Evolutionary conservation across 1,139 yeast species (phyloP).

Genomic region (Nakaseomyces glabratus): DNA sequence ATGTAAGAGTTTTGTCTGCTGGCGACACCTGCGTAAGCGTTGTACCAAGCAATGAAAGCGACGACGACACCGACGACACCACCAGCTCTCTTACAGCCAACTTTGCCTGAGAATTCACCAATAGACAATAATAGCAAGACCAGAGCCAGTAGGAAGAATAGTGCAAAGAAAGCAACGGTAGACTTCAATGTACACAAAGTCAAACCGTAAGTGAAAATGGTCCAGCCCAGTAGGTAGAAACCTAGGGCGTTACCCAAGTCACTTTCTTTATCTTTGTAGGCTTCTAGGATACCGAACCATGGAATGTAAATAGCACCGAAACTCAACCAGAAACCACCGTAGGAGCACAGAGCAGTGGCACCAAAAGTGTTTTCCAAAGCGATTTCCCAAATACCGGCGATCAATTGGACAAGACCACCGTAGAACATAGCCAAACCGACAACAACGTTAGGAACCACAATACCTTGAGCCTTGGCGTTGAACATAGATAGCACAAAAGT

Average conservation of each 20-base stretch:
- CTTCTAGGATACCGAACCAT: slow-evolving; percentile 52
- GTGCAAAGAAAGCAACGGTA: slow-evolving; percentile 53
- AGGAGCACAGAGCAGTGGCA: slow-evolving; percentile 60
- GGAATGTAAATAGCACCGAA: slow-evolving; percentile 53
- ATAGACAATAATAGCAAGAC: slow-evolving; percentile 60
- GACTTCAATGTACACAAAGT: slow-evolving; percentile 56
- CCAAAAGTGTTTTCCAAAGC: slow-evolving; percentile 67
- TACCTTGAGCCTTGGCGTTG: slow-evolving; percentile 43
- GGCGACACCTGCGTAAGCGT: slow-evolving; percentile 69
- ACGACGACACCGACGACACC: slow-evolving; percentile 62
- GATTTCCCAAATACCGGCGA: slow-evolving; percentile 55
- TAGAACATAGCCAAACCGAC: slow-evolving; percentile 75
- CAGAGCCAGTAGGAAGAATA: slow-evolving; percentile 50
- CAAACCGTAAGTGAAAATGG: slow-evolving; percentile 55
- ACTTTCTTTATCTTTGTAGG: slow-evolving; percentile 35
- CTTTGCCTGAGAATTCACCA: slow-evolving; percentile 42
- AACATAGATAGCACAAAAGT: slow-evolving; percentile 55
- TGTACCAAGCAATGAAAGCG: slow-evolving; percentile 64
- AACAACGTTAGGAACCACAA: slow-evolving; percentile 43
- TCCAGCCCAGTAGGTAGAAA: slow-evolving; percentile 56
- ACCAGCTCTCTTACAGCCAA: slow-evolving; percentile 44
- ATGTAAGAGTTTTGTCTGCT: slow-evolving; percentile 54
- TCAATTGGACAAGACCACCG: slow-evolving; percentile 70
- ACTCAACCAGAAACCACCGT: slow-evolving; percentile 68
- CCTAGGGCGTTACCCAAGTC: slow-evolving; percentile 45